Evolutionary conservation across 441 rosid genomes (phyloP), one percentile per base, ranked within the genome.

Genomic region (Arabidopsis hybrid): DNA sequence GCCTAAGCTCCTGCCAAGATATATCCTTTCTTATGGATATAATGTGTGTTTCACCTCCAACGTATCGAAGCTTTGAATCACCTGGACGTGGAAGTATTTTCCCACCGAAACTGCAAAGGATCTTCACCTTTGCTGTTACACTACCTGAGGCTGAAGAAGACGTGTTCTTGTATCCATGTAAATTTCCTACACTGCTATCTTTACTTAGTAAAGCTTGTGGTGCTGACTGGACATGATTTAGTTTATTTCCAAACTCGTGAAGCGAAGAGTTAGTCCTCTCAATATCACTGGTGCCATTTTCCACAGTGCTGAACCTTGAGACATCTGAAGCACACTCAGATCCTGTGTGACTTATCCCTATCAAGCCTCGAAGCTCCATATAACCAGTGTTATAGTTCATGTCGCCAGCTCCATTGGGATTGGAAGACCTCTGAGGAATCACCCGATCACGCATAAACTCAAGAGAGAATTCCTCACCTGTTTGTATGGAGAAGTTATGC

Each of bases 401-500:
- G 75, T 87, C 93, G 17, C 76, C 85, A 4, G 60, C 67, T 66
- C 78, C 71, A 63, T 76, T 84, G 56, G 83, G 82, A 58, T 81
- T 69, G 1, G 74, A 76, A 78, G 88, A 84, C 69, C 74, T 85
- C 82, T 76, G 82, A 69, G 91, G 84, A 77, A 71, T 81, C 17
- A 86, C 89, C 62, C 95, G 89, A 53, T 91, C 98, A 45, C 86
- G 92, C 96, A 91, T 86, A 82, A 93, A 93, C 76, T 90, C 97
- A 58, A 93, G 85, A 81, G 96, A 85, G 50, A 93, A 93, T 80
- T 93, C 98, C 84, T 93, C 98, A 6, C 98, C 98, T 35, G 97
- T 93, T 78, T 86, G 94, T 77, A 91, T 87, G 69, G 98, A 94
- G 83, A 63, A 91, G 81, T 90, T 88, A 78, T 49, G 95, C 50